A percentile compares a stretch with the other conserved stretches of the same genome.
Conservation (phyloP, 2,329 filamentous ascomycete species). For the Clonostachys byssicola region DNA sequence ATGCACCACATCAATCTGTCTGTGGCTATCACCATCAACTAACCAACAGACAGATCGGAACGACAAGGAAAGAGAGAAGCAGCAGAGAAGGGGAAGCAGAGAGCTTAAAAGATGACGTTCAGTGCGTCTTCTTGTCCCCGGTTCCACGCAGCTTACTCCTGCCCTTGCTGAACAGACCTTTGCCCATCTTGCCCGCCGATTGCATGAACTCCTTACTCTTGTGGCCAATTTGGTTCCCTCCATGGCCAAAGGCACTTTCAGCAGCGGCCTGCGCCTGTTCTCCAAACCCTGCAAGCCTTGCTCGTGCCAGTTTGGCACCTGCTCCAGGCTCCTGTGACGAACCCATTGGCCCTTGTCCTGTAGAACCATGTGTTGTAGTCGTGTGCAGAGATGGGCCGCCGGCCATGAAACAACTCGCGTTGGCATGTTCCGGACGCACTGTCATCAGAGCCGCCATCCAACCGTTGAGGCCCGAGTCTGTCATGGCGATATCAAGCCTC, state of each 20-base stretch:
- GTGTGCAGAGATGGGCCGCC: constrained; percentile 6
- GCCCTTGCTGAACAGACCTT: constrained; percentile 86
- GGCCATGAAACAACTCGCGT: constrained; percentile 23
- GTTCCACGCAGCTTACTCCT: constrained; percentile 74
- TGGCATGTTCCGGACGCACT: constrained; percentile 42
- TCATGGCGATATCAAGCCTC: constrained; percentile 47
- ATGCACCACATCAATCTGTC: too few species aligned
- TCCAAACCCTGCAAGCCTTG: constrained; percentile 22
- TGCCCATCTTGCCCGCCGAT: constrained; percentile 82
- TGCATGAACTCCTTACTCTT: constrained; percentile 89
- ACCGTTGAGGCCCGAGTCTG: constrained; percentile 69
- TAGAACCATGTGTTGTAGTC: background rate
- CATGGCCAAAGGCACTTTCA: constrained; percentile 43
- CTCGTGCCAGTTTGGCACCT: constrained; percentile 22
- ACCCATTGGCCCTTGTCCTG: background rate
- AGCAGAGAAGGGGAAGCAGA: too few species aligned
- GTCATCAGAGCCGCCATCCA: constrained; percentile 46
- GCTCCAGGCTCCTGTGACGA: constrained; percentile 4
- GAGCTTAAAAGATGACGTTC: constrained; percentile 21
- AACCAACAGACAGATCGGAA: too few species aligned
- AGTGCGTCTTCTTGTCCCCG: constrained; percentile 86
- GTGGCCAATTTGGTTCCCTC: constrained; percentile 63
- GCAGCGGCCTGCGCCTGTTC: constrained; percentile 33
- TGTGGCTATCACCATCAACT: too few species aligned
- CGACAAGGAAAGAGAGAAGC: too few species aligned